Evolutionary conservation across 805 yeast species (phyloP), one percentile per base, ranked within the genome.

Genomic region (Ogataea corticis): DNA sequence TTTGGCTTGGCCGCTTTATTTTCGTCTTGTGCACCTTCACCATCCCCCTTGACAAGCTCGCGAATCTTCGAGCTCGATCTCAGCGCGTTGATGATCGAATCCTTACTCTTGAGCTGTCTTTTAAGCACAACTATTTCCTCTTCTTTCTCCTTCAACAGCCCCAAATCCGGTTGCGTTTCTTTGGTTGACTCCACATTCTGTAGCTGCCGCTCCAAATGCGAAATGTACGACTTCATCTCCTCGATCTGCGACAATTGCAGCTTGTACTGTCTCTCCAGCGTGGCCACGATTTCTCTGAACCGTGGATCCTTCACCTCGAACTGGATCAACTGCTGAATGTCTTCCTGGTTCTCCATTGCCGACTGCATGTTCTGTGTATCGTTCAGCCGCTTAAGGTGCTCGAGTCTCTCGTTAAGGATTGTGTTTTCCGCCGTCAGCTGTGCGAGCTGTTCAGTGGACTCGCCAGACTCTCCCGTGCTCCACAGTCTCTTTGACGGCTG

Each of bases 51-150:
- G 13, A 58, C 53, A 46, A 54, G 50, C 23, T 69, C 79, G 28
- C 91, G 73, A 28, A 85, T 73, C 55, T 82, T 75, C 29, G 80
- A 74, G 2, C 87, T 79, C 37, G 85, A 79, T 29, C 83, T 79
- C 45, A 89, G 68, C 1, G 92, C 89, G 48, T 77, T 79, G 46
- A 90, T 86, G 51, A 90, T 83, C 37, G 82, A 81, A 54, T 89
- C 96, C 62, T 89, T 90, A 51, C 85, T 87, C 37, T 76, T 74
- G 31, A 87, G 57, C 35, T 77, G 72, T 40, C 79, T 83, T 55
- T 76, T 75, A 52, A 91, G 69, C 41, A 82, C 88, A 38, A 66
- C 55, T 12, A 90, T 78, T 56, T 86, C 92, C 38, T 82, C 87
- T 46, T 78, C 83, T 53, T 82, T 83, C 35, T 83, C 86, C 49